A percentile compares a stretch with the other conserved stretches of the same genome.
Evolutionary conservation across 441 rosid species (phyloP).

Genomic region (Syzygium malaccense): DNA sequence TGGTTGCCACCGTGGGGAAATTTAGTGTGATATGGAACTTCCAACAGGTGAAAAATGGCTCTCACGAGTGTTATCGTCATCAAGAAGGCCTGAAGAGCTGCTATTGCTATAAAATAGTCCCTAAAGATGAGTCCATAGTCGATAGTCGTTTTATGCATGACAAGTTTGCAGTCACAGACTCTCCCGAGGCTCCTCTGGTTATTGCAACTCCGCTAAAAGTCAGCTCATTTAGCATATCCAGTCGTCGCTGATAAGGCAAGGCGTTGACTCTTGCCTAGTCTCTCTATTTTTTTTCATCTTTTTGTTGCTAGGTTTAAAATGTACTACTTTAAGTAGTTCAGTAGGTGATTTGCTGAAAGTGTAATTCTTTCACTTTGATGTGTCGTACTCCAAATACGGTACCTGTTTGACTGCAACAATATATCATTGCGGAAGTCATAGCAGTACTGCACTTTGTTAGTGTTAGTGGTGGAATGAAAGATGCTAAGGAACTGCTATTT

Average conservation of each 20-base stretch:
- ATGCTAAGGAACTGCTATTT: background rate
- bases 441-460: background rate
- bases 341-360: background rate
- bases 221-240: slow-evolving; percentile 96
- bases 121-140: slow-evolving; percentile 81
- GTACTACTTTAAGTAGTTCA: background rate
- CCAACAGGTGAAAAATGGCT: slow-evolving; percentile 84
- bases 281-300: background rate
- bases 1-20: slow-evolving; percentile 95
- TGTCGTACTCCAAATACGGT: background rate
- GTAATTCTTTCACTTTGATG: background rate
- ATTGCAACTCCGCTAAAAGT: slow-evolving; percentile 93
- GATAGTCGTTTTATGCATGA: slow-evolving; percentile 99
- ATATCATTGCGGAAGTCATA: background rate
- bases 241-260: slow-evolving; percentile 35
- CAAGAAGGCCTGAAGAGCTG: slow-evolving; percentile 97
- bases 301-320: background rate
- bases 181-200: slow-evolving; percentile 96
- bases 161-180: slow-evolving; percentile 79
- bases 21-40: slow-evolving; percentile 97
- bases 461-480: background rate
- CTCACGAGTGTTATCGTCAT: slow-evolving; percentile 82
- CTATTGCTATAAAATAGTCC: slow-evolving; percentile 93
- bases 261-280: background rate
- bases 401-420: background rate